Conservation (phyloP, 2,329 filamentous ascomycete species). For the Botrytis sinoallii region DNA sequence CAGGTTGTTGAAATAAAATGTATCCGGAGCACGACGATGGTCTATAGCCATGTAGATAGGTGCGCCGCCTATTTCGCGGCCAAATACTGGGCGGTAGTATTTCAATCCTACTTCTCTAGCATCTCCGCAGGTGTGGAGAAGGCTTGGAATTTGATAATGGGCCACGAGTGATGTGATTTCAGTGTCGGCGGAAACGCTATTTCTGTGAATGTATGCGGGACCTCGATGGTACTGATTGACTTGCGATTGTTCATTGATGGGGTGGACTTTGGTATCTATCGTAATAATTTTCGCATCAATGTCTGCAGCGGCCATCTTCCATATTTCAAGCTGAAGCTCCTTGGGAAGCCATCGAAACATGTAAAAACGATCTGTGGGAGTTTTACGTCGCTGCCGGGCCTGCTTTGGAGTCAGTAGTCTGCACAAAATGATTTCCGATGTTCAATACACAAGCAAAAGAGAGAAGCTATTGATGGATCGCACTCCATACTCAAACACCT, state of each 20-base stretch:
- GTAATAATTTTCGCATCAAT: conserved; percentile 2
- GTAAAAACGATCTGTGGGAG: neutral
- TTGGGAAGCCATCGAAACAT: neutral
- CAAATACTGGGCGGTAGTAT: neutral
- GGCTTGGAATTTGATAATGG: neutral
- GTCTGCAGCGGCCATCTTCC: neutral
- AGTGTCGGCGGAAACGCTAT: neutral
- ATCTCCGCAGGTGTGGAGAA: neutral
- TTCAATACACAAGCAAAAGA: neutral
- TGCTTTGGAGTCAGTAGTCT: neutral
- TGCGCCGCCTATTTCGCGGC: neutral
- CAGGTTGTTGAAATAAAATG: neutral
- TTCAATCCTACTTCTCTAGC: neutral
- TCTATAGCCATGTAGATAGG: neutral
- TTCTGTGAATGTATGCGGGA: neutral
- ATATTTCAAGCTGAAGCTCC: conserved; percentile 1
- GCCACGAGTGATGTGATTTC: neutral
- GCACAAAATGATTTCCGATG: neutral
- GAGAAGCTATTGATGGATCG: neutral
- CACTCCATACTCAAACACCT: neutral
- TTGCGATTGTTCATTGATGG: neutral
- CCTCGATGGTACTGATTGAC: neutral
- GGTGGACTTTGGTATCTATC: neutral
- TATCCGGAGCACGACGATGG: neutral
- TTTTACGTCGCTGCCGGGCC: neutral